These are phyloP conservation scores for Piper longum DNA, from an alignment of 164 flowering plant genomes.

Conservation along the genomic window DNA sequence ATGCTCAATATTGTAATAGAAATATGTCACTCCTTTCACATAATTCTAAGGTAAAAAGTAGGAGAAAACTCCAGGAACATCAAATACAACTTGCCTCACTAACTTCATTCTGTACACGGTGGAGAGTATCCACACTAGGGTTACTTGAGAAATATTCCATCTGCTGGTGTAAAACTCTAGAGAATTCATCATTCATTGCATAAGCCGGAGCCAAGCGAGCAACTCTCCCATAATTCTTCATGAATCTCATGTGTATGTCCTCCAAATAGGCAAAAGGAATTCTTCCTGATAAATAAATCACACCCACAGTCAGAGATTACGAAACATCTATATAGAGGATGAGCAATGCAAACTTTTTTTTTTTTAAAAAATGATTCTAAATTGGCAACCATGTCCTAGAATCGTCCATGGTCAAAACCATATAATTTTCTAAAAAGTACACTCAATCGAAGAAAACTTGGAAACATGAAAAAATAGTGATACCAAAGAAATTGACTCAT, in stretches of 20 bases:
- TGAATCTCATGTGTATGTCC: conserved; percentile 92
- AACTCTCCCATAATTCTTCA: conserved; percentile 89
- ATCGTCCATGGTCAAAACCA: too few relatives aligned
- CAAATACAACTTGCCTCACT: conserved; percentile 54
- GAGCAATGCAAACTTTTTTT: too few relatives aligned
- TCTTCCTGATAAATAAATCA: conserved; percentile 40
- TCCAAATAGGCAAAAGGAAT: conserved; percentile 92
- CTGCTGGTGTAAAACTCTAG: conserved; percentile 94
- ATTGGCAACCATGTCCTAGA: too few relatives aligned
- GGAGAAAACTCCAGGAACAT: background rate
- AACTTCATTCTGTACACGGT: conserved; percentile 88
- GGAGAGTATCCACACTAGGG: conserved; percentile 83
- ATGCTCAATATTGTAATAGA: too few relatives aligned
- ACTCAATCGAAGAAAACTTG: too few relatives aligned
- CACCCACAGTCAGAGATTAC: background rate
- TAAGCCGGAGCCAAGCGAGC: conserved; percentile 83
- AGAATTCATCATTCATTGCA: conserved; percentile 98
- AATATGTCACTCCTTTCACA: too few relatives aligned
- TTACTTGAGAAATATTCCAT: conserved; percentile 95
- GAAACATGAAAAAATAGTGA: too few relatives aligned
- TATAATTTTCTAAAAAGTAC: too few relatives aligned
- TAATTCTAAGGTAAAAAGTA: too few relatives aligned
- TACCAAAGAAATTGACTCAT: too few relatives aligned
- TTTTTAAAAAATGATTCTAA: too few relatives aligned
- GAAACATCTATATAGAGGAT: too few relatives aligned